Evolutionary conservation across 169 alveolate species (phyloP).

Genomic region (Cryptosporidium baileyi): DNA sequence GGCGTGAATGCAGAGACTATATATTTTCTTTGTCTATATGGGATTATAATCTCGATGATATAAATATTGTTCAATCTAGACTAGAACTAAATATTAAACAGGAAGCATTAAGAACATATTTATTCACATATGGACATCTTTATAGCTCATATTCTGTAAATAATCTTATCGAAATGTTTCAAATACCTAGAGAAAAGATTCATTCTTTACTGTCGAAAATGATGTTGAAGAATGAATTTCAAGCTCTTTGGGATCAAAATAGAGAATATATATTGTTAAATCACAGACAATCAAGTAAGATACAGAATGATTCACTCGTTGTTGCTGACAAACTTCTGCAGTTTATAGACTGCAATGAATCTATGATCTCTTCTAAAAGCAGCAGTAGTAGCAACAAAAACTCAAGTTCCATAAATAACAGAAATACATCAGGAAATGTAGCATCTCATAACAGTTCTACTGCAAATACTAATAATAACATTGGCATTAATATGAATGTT

Average conservation of each 20-base stretch:
- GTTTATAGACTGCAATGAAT: slow-evolving; percentile 38
- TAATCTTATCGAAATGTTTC: slow-evolving; percentile 85
- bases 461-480: not conserved
- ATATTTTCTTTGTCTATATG: slow-evolving; percentile 82
- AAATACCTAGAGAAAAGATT: slow-evolving; percentile 78
- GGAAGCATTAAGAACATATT: slow-evolving; percentile 92
- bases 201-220: slow-evolving; percentile 88
- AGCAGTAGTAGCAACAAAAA: not conserved
- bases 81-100: slow-evolving; percentile 88
- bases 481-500: not conserved
- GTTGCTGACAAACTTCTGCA: slow-evolving; percentile 79
- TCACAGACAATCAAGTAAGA: slow-evolving; percentile 87
- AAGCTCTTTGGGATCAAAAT: slow-evolving; percentile 90
- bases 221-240: slow-evolving; percentile 88
- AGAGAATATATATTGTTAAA: slow-evolving; percentile 85
- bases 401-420: not conserved
- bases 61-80: slow-evolving; percentile 78
- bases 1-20: slow-evolving; percentile 91
- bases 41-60: slow-evolving; percentile 85
- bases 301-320: slow-evolving; percentile 83
- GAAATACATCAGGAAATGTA: slow-evolving; percentile 1
- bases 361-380: slow-evolving; percentile 25
- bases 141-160: slow-evolving; percentile 87
- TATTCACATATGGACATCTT: slow-evolving; percentile 82
- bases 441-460: not conserved